Evolutionary conservation across 768 basidiomycete species (phyloP).

Genomic region (Trametes gibbosa): DNA sequence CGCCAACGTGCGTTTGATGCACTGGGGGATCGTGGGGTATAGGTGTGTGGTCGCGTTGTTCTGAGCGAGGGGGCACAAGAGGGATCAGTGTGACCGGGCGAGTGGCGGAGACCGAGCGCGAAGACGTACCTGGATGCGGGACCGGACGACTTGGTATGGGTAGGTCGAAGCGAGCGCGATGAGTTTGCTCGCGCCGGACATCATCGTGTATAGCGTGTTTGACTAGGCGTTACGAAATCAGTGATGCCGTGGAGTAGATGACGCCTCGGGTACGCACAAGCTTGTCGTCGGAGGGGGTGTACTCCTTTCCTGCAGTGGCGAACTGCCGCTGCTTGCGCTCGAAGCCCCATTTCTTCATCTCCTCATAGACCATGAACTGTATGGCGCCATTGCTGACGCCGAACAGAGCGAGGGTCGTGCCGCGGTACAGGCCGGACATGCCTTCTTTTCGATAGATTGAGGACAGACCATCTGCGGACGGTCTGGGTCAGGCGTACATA

Average conservation of each 20-base stretch:
- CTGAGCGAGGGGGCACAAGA: slow-evolving; percentile 34
- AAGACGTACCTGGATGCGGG: slow-evolving; percentile 75
- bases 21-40: slow-evolving; percentile 83
- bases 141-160: slow-evolving; percentile 96
- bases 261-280: slow-evolving; percentile 53
- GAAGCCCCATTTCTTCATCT: slow-evolving; percentile 90
- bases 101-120: neutral
- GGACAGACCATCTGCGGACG: slow-evolving; percentile 60
- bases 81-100: neutral
- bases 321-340: slow-evolving; percentile 69
- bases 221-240: slow-evolving; percentile 50
- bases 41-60: slow-evolving; percentile 62
- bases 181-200: slow-evolving; percentile 90
- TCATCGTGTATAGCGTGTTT: slow-evolving; percentile 85
- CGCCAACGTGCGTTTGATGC: slow-evolving; percentile 76
- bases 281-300: slow-evolving; percentile 77
- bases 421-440: slow-evolving; percentile 75
- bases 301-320: slow-evolving; percentile 57
- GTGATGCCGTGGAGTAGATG: neutral
- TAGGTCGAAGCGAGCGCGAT: slow-evolving; percentile 83
- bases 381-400: slow-evolving; percentile 94
- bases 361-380: slow-evolving; percentile 95
- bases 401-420: slow-evolving; percentile 82
- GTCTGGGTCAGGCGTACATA: neutral
- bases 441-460: slow-evolving; percentile 76